Evolutionary conservation across 1,284 basidiomycete genomes (phyloP).

Genomic region (Kwoniella shivajii): DNA sequence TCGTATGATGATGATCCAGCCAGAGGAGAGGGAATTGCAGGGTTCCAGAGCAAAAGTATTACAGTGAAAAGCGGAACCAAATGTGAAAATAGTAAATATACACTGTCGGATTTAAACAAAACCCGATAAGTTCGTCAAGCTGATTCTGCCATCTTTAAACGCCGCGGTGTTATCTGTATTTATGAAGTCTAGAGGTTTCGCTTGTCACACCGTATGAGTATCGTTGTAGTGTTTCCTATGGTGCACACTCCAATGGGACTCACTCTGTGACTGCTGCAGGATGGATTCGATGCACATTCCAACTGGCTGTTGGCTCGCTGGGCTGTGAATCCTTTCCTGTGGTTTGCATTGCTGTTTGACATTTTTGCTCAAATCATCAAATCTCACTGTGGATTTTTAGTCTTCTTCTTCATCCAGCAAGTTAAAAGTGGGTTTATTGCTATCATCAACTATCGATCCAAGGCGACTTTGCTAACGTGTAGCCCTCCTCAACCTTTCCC

Average conservation of each 20-base stretch:
- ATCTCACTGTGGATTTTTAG: neutral
- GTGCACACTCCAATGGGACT: neutral
- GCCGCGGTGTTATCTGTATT: constrained; percentile 11
- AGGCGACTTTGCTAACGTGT: constrained; percentile 1
- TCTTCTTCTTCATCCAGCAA: constrained; percentile 24
- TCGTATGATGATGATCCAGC: no score
- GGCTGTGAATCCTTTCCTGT: neutral
- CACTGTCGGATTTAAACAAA: constrained; percentile 16
- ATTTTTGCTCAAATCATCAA: constrained; percentile 2
- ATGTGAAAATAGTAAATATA: neutral
- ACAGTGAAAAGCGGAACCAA: constrained; percentile 14
- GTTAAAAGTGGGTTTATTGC: constrained; percentile 20
- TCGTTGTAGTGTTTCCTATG: neutral
- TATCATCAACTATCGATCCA: neutral
- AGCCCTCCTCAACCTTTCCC: neutral
- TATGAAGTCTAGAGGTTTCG: neutral
- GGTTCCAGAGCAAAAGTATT: neutral
- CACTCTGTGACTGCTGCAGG: no score
- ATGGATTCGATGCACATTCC: no score
- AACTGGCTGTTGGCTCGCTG: no score
- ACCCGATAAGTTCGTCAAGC: constrained; percentile 16
- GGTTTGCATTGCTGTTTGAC: neutral
- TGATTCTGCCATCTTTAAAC: neutral
- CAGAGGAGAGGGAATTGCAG: neutral
- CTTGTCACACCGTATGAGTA: neutral